Evolutionary conservation across 2,329 filamentous ascomycete genomes (phyloP).

Genomic region (Calonectria pteridis): DNA sequence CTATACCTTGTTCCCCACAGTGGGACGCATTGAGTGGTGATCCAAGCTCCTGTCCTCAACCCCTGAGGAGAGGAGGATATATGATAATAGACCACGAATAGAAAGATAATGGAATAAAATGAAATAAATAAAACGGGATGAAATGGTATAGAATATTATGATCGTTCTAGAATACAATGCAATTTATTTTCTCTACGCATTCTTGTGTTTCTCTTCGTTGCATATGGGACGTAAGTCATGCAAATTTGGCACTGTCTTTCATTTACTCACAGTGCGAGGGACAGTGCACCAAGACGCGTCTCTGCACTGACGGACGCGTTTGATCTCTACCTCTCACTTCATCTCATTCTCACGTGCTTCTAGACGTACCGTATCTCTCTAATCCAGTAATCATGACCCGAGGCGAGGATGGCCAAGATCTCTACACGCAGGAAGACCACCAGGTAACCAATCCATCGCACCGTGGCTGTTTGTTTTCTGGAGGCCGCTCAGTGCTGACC

Average conservation of each 20-base stretch:
- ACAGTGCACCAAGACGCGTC: slow-evolving; percentile 30
- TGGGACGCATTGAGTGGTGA: neutral
- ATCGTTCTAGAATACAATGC: neutral
- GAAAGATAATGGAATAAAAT: neutral
- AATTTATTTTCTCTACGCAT: neutral
- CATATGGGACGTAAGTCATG: too few species aligned
- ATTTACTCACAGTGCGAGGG: slow-evolving; percentile 32
- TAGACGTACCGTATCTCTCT: neutral
- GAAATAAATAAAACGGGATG: neutral
- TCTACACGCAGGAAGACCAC: slow-evolving; percentile 58
- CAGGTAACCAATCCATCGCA: slow-evolving; percentile 49
- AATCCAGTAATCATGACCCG: slow-evolving; percentile 39
- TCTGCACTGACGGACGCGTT: slow-evolving; percentile 38
- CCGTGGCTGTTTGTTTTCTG: neutral
- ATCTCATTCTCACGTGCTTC: slow-evolving; percentile 15
- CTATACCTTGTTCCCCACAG: neutral
- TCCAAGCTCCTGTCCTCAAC: neutral
- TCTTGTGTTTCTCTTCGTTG: too few species aligned
- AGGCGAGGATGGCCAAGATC: slow-evolving; percentile 38
- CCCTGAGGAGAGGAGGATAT: neutral
- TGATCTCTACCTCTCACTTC: slow-evolving; percentile 23
- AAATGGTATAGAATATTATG: neutral
- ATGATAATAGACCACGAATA: neutral
- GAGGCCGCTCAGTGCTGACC: slow-evolving; percentile 30
- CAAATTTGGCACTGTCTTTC: neutral